Conservation (phyloP, 2,329 filamentous ascomycete species). For the Trichoderma atrobrunneum region DNA sequence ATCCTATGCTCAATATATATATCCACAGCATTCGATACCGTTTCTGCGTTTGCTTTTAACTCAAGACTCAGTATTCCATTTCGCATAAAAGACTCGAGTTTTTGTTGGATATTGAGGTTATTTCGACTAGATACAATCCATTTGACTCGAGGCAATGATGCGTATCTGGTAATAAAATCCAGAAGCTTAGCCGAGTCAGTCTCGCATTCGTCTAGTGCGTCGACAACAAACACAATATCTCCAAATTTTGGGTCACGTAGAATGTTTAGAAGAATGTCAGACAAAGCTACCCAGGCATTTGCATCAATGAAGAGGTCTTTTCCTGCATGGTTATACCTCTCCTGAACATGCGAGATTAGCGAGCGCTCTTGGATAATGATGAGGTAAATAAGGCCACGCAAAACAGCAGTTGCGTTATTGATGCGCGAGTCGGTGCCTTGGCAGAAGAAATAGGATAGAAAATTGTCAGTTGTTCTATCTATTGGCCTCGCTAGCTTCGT, state of each 20-base stretch:
- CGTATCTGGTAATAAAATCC: constrained; percentile 27
- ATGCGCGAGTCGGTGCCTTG: not conserved
- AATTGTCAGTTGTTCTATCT: not conserved
- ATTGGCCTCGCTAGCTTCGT: not conserved
- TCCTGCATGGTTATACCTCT: not conserved
- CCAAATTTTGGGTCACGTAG: not conserved
- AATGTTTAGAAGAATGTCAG: not conserved
- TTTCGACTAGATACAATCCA: constrained; percentile 47
- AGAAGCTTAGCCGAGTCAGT: constrained; percentile 36
- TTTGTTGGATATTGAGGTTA: not conserved
- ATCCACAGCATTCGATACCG: not conserved
- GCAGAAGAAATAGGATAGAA: not conserved
- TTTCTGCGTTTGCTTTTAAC: not conserved
- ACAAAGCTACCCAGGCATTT: not conserved
- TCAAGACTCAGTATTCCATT: not conserved
- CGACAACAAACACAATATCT: constrained; percentile 35
- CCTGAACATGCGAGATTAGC: not conserved
- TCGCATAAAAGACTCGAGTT: not conserved
- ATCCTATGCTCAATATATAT: not conserved
- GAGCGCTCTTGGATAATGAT: not conserved
- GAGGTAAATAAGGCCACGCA: not conserved
- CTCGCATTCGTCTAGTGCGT: constrained; percentile 44
- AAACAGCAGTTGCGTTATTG: not conserved
- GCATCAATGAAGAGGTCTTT: not conserved
- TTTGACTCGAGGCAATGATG: constrained; percentile 29